These are phyloP conservation scores for Trypanosoma congolense DNA, from an alignment of 208 protist species.

Conservation along the genomic window DNA sequence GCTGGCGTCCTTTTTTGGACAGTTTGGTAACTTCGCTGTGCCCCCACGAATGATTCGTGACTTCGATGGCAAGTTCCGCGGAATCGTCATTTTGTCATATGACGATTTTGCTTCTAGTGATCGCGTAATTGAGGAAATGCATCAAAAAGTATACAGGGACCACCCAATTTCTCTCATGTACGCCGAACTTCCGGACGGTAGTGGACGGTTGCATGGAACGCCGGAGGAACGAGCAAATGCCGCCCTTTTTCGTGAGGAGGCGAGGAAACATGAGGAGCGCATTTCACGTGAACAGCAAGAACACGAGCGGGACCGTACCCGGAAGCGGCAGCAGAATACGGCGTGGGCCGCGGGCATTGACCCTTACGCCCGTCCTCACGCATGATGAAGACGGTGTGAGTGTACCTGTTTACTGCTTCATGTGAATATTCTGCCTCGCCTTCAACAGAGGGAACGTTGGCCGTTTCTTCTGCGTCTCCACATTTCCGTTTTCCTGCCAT, in stretches of 20 bases:
- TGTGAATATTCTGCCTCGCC: too few relatives aligned
- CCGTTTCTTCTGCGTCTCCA: too few relatives aligned
- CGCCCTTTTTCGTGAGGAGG: slow-evolving; percentile 60
- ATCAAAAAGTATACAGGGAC: slow-evolving; percentile 59
- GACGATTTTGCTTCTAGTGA: slow-evolving; percentile 70
- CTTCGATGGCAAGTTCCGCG: slow-evolving; percentile 68
- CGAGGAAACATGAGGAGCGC: slow-evolving; percentile 55
- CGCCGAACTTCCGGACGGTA: slow-evolving; percentile 80
- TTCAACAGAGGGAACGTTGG: too few relatives aligned
- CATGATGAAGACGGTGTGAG: too few relatives aligned
- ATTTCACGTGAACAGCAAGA: slow-evolving; percentile 42
- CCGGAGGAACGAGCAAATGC: slow-evolving; percentile 74
- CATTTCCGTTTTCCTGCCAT: too few relatives aligned
- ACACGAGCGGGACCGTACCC: slow-evolving; percentile 34
- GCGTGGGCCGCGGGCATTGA: slow-evolving; percentile 54
- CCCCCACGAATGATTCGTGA: slow-evolving; percentile 80
- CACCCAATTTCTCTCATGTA: slow-evolving; percentile 68
- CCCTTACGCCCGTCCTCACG: slow-evolving; percentile 16
- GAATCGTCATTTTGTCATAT: slow-evolving; percentile 73
- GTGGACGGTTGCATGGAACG: slow-evolving; percentile 66
- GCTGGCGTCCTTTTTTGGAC: slow-evolving; percentile 67
- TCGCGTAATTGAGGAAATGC: slow-evolving; percentile 64
- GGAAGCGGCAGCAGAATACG: slow-evolving; percentile 42
- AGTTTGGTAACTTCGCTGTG: slow-evolving; percentile 77
- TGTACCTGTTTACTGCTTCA: too few relatives aligned